Evolutionary conservation across 2,329 filamentous ascomycete species (phyloP), one percentile per base, ranked within the genome.

Genomic region (Diaporthe sp.): DNA sequence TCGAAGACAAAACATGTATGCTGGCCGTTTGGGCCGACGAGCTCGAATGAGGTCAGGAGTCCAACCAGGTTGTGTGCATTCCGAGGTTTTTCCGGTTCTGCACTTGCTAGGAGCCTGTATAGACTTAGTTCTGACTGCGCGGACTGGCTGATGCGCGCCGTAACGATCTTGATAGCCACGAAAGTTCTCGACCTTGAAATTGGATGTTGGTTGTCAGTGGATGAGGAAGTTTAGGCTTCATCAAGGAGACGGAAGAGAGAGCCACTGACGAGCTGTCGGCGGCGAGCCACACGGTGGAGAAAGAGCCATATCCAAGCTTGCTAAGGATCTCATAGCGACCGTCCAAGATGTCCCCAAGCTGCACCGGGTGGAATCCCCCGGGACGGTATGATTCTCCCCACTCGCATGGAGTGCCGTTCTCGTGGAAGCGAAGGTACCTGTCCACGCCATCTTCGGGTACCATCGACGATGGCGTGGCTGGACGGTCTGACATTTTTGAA

Each of bases 261-360:
- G 31, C 22, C 20, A 65, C 72, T 58, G 2, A 74, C 72, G 6
- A 6, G 39, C 17, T 49, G 49, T 74, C 72, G 25, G 61, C 72
- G 20, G 49, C 72, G n/a, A 87, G 83, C 86, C 86, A 88, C 37
- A 87, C 84, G 8, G 85, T 87, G 3, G 84, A 83, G 78, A 79
- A 85, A 20, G 83, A 82, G 44, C 86, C 85, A 76, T 80, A 84
- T 75, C 86, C 85, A 61, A 87, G 78, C 78, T 87, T 88, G 61
- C 85, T 81, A 57, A 84, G 77, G 47, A 87, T 78, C 42, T 81
- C 80, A 76, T 87, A 88, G 22, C 83, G 82, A 22, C 79, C 81
- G 73, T 83, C 75, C 28, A 85, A 76, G 68, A 86, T 83, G 65
- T 88, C 83, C 28, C 85, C 85, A 9, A 87, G 78, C 42, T 81